Evolutionary conservation across 2,329 filamentous ascomycete genomes (phyloP), one percentile per base, ranked within the genome.

Genomic region (Teratosphaeria zuluensis): DNA sequence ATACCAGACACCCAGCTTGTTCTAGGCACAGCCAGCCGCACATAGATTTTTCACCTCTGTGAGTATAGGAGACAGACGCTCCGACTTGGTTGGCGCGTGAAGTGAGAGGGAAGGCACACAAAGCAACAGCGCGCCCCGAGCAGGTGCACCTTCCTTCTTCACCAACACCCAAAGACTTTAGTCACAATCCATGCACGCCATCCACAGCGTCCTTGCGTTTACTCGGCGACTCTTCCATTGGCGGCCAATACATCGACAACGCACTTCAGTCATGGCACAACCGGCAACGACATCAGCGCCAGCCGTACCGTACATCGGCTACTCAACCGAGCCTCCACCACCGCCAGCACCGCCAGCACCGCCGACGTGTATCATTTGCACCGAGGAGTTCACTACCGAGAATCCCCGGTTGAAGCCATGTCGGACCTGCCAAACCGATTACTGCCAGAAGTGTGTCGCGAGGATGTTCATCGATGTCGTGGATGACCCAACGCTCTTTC

Each of bases 391-490:
- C 16, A 28, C 3, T 14, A 28, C 48, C 19, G 60, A 58, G 24
- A 24, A 31, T 1, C 30, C 42, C 12, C 54, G 70, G 31, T 55
- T 69, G 31, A 57, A 63, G 21, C 73, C 75, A 24, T 76, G 75
- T 60, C 63, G 64, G 6, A 12, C 6, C 2, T 76, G 74, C 59
- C 16, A 59, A 1, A 65, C 56, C 58, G 33, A 63, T 19, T 76
- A 69, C 61, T 77, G 75, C 61, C 56, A 51, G 12, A 38, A 61
- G 3, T 79, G 77, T 51, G 60, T 78, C 14, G 72, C 67, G 54
- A 58, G 62, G 4, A 74, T 77, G 71, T 80, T 80, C 64, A 61
- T 73, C 0, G 62, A 68, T 5, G 75, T 76, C 14, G 74, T 70
- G 58, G 70, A 67, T 35, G 71, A 78, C 57, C 65, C 69, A 46